Base-by-base conservation (phyloP, 2,329 filamentous ascomycete genomes). In the Daldinia sp. region DNA sequence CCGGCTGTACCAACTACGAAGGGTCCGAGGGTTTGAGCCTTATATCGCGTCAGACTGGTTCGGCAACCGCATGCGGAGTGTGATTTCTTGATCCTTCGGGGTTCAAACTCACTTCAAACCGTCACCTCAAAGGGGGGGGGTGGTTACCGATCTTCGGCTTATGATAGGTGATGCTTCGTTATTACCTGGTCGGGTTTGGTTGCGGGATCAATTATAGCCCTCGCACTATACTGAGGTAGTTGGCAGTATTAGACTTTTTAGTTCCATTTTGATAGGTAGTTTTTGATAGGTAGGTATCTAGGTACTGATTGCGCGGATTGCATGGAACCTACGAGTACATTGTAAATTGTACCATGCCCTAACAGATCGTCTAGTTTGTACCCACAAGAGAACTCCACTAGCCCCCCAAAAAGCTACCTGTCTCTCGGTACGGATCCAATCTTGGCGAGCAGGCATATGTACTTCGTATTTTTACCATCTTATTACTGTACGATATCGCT, bases 161-260 rank as follows among this genome's bases (percentile, higher is more conserved):
- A n/a, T 61, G 51, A 30, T 7, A 17, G 27, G 21, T 8, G 25
- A 25, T 23, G 39, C 15, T 11, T 45, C 13, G 21, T 7, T 27
- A 23, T n/a, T 27, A 55, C n/a, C n/a, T n/a, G n/a, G n/a, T n/a
- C n/a, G 32, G 58, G 25, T 41, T 34, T 56, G 30, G 47, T 6
- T 17, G 50, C 45, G 58, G 65, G 62, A 54, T 67, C n/a, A 65
- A 67, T 56, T 58, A 66, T 63, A 64, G 61, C 61, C 64, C 64
- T 57, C 34, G 51, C 15, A 50, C 50, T n/a, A n/a, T n/a, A n/a
- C n/a, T n/a, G n/a, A n/a, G n/a, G n/a, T n/a, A n/a, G n/a, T n/a
- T n/a, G n/a, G n/a, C 25, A 56, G 41, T 19, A 23, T 27, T 41
- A 52, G 37, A 23, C 29, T 48, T 55, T n/a, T n/a, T n/a, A n/a